Percentiles rank a stretch among this genome's conserved stretches.
Conservation (phyloP, 2,329 filamentous ascomycete species). For the Colletotrichum spinosum region DNA sequence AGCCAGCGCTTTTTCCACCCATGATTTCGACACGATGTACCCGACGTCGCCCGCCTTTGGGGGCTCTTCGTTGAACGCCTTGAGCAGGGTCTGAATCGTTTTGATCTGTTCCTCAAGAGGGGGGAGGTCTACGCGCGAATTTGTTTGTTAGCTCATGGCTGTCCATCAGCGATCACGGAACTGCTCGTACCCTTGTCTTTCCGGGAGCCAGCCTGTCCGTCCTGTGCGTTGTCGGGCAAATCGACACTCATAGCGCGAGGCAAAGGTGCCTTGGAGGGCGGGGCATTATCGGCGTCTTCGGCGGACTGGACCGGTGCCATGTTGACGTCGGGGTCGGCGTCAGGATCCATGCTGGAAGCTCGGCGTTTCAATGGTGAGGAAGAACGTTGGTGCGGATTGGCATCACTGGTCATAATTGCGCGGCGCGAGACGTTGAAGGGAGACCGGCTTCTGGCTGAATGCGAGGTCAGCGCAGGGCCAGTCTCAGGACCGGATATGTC, state of each 20-base stretch:
- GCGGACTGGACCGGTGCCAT: constrained; percentile 24
- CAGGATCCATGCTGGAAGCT: constrained; percentile 71
- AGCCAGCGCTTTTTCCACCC: constrained; percentile 80
- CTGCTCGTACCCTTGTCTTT: constrained; percentile 26
- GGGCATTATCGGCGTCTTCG: constrained; percentile 22
- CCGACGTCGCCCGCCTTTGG: constrained; percentile 79
- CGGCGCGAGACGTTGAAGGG: constrained; percentile 63
- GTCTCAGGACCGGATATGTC: constrained; percentile 55
- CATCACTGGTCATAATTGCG: constrained; percentile 70
- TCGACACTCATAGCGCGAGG: constrained; percentile 57
- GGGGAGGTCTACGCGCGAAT: constrained; percentile 44
- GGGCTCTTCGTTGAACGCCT: constrained; percentile 62
- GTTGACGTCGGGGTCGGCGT: constrained; percentile 47
- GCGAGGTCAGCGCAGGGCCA: constrained; percentile 50
- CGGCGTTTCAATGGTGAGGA: constrained; percentile 74
- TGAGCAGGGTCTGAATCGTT: constrained; percentile 73
- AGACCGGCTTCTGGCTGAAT: constrained; percentile 60
- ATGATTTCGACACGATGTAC: constrained; percentile 82
- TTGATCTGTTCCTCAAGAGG: constrained; percentile 73
- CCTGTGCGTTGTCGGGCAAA: constrained; percentile 44
- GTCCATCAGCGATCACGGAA: background rate
- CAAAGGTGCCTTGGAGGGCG: constrained; percentile 37
- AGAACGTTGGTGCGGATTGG: constrained; percentile 68
- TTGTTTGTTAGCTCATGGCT: constrained; percentile 15
- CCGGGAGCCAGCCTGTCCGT: background rate